phyloP scores from a whole-genome alignment of 768 basidiomycete genomes.

The Boletellus emodensis region DNA sequence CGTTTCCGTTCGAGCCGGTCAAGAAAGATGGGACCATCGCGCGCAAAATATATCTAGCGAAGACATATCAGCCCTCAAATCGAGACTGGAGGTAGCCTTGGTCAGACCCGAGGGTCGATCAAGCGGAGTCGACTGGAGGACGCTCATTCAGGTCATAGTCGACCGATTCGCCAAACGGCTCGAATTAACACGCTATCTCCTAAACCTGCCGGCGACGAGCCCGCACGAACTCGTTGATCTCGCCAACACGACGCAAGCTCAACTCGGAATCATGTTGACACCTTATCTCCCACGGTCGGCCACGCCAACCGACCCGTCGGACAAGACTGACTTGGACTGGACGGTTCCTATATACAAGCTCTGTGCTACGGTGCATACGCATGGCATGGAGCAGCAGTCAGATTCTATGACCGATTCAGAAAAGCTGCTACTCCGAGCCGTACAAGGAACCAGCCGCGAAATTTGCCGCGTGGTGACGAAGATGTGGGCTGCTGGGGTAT shows the following conservation, averaged over 20 bases:
- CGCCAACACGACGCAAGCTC: slow-evolving; percentile 12
- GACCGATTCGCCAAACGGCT: slow-evolving; percentile 32
- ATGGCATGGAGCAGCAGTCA: background rate
- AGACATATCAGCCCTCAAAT: slow-evolving; percentile 16
- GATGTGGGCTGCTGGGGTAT: slow-evolving; percentile 44
- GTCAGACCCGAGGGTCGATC: slow-evolving; percentile 12
- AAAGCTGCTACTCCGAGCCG: slow-evolving; percentile 19
- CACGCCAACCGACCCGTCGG: background rate
- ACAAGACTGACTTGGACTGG: slow-evolving; percentile 20
- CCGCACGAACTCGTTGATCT: background rate
- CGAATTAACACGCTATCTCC: slow-evolving; percentile 21
- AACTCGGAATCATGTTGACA: slow-evolving; percentile 24
- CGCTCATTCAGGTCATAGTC: slow-evolving; percentile 26
- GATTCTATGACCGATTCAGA: slow-evolving; percentile 27
- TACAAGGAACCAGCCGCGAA: slow-evolving; percentile 37
- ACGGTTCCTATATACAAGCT: slow-evolving; percentile 24
- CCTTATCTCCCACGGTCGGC: slow-evolving; percentile 24
- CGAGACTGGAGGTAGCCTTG: slow-evolving; percentile 4
- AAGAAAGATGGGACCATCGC: slow-evolving; percentile 32
- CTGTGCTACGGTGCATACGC: slow-evolving; percentile 30
- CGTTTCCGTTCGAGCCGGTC: slow-evolving; percentile 19
- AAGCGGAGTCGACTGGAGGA: slow-evolving; percentile 35
- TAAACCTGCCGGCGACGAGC: slow-evolving; percentile 6
- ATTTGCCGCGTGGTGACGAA: slow-evolving; percentile 43
- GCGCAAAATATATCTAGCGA: slow-evolving; percentile 19